Evolutionary conservation across 164 flowering plant species (phyloP), one percentile per base, ranked within the genome.

Genomic region (Buxus sempervirens): DNA sequence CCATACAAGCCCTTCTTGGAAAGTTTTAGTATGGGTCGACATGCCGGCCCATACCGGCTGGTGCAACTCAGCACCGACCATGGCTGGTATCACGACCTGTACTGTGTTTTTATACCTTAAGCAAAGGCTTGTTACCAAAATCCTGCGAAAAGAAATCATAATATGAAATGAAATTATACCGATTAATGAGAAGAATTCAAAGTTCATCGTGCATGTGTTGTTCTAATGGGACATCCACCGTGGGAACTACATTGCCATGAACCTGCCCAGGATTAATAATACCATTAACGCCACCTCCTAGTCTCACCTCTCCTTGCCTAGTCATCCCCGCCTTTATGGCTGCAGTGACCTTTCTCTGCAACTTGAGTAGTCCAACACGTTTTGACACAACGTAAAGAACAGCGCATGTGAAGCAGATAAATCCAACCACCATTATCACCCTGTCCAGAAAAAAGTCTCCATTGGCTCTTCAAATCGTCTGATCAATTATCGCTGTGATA

Each of bases 321-420:
- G 65, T 82, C 84, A 82, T 76, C 38, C 93, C 89, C 25, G 88
- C 82, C 74, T 80, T 88, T 60, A 88, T 70, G 28, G 91, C 91
- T 26, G 90, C 83, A 48, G 83, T 79, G 48, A 88, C 76, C 48
- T 72, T 78, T 68, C 91, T 82, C 82, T 90, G 97, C 79, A 91
- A 76, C 75, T 66, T 84, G 21, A 94, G 86, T 48, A 91, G 16
- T 26, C 97, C 98, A 59, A 90, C 77, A 21, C 94, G 93, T 73
- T 90, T 92, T n/a, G 96, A 87, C 66, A 89, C 88, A 57, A 95
- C 96, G 68, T 89, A 95, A 0, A 90, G 85, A 45, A 89, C 97
- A 56, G 90, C 96, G 69, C 79, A 77, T 14, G 87, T 72, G 85
- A 91, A 94, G 53, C 85, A 62, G 70, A 88, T 18, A 77, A 89